Evolutionary conservation across 148 eudicot genomes (phyloP).

Genomic region (Cornus florida): DNA sequence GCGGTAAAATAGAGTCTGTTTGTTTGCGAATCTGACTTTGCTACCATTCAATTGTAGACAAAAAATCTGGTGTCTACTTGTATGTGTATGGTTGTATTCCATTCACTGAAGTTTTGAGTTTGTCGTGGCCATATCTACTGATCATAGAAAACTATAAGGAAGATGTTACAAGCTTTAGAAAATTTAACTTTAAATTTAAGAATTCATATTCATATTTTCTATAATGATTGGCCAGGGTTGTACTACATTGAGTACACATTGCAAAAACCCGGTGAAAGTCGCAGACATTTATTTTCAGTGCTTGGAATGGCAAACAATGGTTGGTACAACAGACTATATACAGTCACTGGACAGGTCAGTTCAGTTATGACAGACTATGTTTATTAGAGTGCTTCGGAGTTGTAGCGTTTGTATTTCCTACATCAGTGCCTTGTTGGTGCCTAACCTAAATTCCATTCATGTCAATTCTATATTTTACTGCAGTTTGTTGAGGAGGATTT

Average conservation of each 20-base stretch:
- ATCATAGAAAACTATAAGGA: not conserved
- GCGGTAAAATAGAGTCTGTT: no score
- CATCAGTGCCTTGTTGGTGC: not conserved
- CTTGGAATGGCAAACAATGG: conserved; percentile 79
- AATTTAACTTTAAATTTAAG: not conserved
- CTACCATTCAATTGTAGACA: no score
- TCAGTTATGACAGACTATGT: no score
- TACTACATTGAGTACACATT: conserved; percentile 88
- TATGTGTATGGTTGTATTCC: no score
- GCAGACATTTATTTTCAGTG: conserved; percentile 72
- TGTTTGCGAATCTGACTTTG: no score
- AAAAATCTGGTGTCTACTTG: no score
- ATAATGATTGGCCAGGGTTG: conserved; percentile 49
- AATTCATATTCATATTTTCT: not conserved
- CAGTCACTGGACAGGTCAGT: conserved; percentile 94
- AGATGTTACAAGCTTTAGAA: conserved; percentile 7
- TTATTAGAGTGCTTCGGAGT: no score
- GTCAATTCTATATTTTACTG: conserved; percentile 10
- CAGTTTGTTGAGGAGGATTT: conserved; percentile 86
- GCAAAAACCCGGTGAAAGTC: conserved; percentile 84
- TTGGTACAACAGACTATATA: conserved; percentile 81
- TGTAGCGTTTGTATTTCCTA: not conserved
- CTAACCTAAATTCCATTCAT: not conserved
- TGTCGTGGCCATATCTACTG: no score
- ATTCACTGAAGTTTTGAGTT: no score